Evolutionary conservation across 805 yeast genomes (phyloP).

Genomic region (Dipodascopsis tothii): DNA sequence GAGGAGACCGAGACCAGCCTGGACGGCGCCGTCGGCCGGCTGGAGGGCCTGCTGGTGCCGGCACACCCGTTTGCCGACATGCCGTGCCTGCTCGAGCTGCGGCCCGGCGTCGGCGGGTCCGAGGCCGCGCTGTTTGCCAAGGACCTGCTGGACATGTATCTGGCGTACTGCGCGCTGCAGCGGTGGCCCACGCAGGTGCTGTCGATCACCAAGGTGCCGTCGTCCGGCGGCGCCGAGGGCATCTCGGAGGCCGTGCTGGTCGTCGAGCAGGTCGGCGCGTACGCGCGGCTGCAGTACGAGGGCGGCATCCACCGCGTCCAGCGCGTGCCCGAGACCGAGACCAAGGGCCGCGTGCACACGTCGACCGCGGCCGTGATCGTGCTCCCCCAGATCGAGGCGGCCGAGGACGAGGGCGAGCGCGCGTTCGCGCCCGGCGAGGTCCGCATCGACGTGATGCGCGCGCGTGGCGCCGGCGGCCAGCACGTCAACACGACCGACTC

Average conservation of each 20-base stretch:
- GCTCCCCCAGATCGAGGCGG: constrained; percentile 68
- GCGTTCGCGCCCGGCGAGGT: constrained; percentile 80
- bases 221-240: constrained; percentile 48
- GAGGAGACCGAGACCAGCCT: constrained; percentile 33
- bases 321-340: constrained; percentile 85
- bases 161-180: constrained; percentile 54
- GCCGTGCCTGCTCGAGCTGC: constrained; percentile 70
- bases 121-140: constrained; percentile 85
- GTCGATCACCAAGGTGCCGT: constrained; percentile 47
- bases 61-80: constrained; percentile 67
- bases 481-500: constrained; percentile 97
- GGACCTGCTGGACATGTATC: constrained; percentile 76
- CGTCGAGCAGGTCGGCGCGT: constrained; percentile 71
- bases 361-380: constrained; percentile 95
- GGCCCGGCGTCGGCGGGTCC: constrained; percentile 95
- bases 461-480: constrained; percentile 96
- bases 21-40: constrained; percentile 38
- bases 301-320: constrained; percentile 97
- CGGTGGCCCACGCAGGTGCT: constrained; percentile 62
- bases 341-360: constrained; percentile 90
- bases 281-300: constrained; percentile 65
- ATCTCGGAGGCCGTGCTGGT: constrained; percentile 67
- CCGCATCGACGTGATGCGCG: constrained; percentile 92
- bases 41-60: constrained; percentile 54
- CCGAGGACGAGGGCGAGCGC: constrained; percentile 49